Conservation (phyloP, 345 rosid species). For the Anacardium occidentale region DNA sequence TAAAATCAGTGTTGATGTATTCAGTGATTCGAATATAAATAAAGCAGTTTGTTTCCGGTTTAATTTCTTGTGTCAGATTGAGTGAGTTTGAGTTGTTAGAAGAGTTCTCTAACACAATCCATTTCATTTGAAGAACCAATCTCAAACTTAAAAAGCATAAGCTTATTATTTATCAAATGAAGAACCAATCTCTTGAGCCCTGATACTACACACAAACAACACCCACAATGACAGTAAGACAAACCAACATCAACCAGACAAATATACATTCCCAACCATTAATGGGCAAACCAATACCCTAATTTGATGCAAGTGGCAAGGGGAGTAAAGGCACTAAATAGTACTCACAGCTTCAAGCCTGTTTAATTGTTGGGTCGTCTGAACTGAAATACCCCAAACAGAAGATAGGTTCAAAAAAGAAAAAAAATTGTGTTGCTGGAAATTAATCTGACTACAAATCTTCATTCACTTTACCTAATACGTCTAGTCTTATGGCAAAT, state of each 20-base stretch:
- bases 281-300: not conserved
- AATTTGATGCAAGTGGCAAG: not conserved
- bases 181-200: no score
- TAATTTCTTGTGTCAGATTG: no score
- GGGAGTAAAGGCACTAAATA: not conserved
- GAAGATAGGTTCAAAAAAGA: not conserved
- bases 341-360: not conserved
- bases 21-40: no score
- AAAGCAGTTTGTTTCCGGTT: no score
- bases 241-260: not conserved
- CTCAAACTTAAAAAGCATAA: no score
- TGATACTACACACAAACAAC: no score
- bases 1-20: no score
- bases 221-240: not conserved
- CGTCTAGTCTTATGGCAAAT: conserved; percentile 8
- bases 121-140: no score
- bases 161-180: no score
- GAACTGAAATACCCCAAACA: not conserved
- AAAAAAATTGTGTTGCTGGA: not conserved
- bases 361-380: not conserved
- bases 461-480: not conserved
- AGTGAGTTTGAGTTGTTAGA: no score
- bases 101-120: no score
- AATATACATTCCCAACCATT: not conserved
- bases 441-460: not conserved